Evolutionary conservation across 192 early-diverging fungal genomes (phyloP).

Genomic region (Gaertneriomyces sp.): DNA sequence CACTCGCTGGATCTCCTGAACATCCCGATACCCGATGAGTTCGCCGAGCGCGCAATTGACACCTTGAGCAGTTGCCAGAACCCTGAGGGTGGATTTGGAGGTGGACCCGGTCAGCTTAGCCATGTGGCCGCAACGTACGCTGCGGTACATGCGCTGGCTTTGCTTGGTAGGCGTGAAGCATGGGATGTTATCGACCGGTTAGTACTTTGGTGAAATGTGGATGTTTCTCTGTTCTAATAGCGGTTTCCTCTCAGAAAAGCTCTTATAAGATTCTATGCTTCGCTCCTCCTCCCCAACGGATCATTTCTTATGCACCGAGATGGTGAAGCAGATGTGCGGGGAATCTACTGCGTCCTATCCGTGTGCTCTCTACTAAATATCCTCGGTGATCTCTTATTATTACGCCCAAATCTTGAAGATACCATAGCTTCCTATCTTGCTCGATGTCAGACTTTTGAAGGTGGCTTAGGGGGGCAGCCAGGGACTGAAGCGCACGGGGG

Average conservation of each 20-base stretch:
- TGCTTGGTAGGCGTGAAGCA: constrained; percentile 71
- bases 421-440: too few relatives aligned
- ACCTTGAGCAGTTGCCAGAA: constrained; percentile 67
- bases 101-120: constrained; percentile 78
- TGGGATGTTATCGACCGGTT: constrained; percentile 62
- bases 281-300: constrained; percentile 50
- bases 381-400: constrained; percentile 61
- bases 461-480: constrained; percentile 81
- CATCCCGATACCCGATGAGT: constrained; percentile 16
- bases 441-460: constrained; percentile 86
- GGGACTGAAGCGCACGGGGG: constrained; percentile 92
- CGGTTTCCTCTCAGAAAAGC: not conserved
- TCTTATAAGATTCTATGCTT: not conserved
- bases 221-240: too few relatives aligned
- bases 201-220: not conserved
- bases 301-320: constrained; percentile 86
- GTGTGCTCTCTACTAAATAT: constrained; percentile 71
- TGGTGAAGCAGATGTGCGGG: constrained; percentile 93
- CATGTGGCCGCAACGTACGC: constrained; percentile 92
- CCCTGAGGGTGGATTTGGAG: constrained; percentile 77
- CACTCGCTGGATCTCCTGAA: constrained; percentile 80
- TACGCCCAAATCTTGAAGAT: not conserved
- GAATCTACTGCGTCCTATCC: constrained; percentile 82
- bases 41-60: constrained; percentile 47
- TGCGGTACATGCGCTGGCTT: constrained; percentile 74